Evolutionary conservation across 305 asterid genomes (phyloP).

Genomic region (Ajuga reptans): DNA sequence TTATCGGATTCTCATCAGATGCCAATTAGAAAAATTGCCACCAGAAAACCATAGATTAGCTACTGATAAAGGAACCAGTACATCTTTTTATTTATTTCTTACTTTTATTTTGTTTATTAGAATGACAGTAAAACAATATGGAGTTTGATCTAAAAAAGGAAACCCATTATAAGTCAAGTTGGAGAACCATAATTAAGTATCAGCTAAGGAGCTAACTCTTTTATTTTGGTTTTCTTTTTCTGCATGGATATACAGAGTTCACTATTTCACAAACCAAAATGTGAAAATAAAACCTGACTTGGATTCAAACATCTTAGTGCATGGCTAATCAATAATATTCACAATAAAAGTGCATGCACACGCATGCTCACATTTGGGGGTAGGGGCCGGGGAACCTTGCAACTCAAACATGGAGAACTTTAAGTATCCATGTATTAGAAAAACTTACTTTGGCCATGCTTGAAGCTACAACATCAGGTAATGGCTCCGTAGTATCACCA

Average conservation of each 20-base stretch:
- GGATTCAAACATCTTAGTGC: background rate
- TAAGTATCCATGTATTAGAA: background rate
- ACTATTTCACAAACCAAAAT: background rate
- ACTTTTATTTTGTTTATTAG: too few relatives aligned
- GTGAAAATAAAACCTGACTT: background rate
- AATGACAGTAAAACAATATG: background rate
- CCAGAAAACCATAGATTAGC: too few relatives aligned
- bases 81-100: too few relatives aligned
- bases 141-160: background rate
- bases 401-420: background rate
- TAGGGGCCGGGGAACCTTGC: background rate
- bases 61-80: too few relatives aligned
- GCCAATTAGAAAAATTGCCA: too few relatives aligned
- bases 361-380: too few relatives aligned
- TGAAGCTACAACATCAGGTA: constrained; percentile 57
- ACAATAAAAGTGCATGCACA: background rate
- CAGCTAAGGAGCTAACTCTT: too few relatives aligned
- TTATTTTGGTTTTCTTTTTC: too few relatives aligned
- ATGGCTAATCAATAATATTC: background rate
- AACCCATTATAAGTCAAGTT: background rate
- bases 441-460: constrained; percentile 69
- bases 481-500: constrained; percentile 79
- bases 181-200: background rate
- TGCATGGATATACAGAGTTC: too few relatives aligned
- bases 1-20: too few relatives aligned